Percentiles rank a stretch among this genome's conserved stretches.
phyloP scores from a whole-genome alignment of 257 asterid species.

The Ajuga chamaepitys region DNA sequence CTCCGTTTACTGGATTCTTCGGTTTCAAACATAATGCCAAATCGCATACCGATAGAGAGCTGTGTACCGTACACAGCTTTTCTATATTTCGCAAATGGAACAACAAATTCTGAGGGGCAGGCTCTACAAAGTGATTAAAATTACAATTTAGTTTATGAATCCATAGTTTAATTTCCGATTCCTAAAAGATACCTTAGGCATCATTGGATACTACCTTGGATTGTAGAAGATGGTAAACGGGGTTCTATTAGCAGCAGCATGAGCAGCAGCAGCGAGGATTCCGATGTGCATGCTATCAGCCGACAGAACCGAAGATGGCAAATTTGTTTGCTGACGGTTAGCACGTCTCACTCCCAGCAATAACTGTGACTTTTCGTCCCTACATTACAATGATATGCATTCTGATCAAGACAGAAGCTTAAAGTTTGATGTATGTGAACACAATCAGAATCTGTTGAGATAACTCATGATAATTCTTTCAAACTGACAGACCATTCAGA shows the following conservation, averaged over 20 bases:
- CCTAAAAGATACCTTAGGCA: not conserved
- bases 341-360: conserved; percentile 90
- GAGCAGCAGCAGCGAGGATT: conserved; percentile 98
- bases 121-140: conserved; percentile 44
- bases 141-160: not conserved
- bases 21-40: conserved; percentile 97
- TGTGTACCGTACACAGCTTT: conserved; percentile 70
- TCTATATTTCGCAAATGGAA: conserved; percentile 65
- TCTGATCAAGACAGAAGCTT: not conserved
- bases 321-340: conserved; percentile 71
- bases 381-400: conserved; percentile 5
- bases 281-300: conserved; percentile 99
- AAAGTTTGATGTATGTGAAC: not conserved
- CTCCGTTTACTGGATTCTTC: conserved; percentile 94
- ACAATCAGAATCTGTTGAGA: not conserved
- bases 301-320: conserved; percentile 92
- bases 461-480: not conserved
- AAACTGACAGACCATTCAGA: no score
- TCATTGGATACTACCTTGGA: conserved; percentile 49
- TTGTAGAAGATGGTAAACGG: conserved; percentile 86
- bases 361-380: conserved; percentile 86
- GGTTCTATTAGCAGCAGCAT: conserved; percentile 85
- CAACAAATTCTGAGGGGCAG: conserved; percentile 87
- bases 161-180: not conserved
- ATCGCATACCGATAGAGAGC: conserved; percentile 82